These are phyloP conservation scores for Prinsepia uniflora DNA, from an alignment of 306 rosid genomes.

Conservation along the genomic window DNA sequence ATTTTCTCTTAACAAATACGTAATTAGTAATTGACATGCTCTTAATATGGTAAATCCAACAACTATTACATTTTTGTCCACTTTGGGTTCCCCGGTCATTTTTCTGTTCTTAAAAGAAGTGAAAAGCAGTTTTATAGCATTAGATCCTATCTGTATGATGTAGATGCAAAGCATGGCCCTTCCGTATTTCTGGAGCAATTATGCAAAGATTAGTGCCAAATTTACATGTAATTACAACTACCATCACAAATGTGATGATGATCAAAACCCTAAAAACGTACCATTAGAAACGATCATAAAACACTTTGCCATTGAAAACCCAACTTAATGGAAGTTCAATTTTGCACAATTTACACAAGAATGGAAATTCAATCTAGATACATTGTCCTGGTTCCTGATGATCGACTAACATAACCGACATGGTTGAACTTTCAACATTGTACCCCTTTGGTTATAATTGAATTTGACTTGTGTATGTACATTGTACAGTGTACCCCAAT, in stretches of 20 bases:
- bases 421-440: no score
- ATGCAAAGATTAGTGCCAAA: constrained; percentile 1
- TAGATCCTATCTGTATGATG: constrained; percentile 26
- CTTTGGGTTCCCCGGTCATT: constrained; percentile 16
- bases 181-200: constrained; percentile 27
- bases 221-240: no score
- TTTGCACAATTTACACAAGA: no score
- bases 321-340: neutral
- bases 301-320: neutral
- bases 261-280: no score
- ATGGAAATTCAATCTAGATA: no score
- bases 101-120: constrained; percentile 28
- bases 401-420: no score
- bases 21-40: neutral
- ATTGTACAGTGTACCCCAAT: neutral
- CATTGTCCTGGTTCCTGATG: no score
- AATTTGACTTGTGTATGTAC: neutral
- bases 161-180: constrained; percentile 39
- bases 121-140: constrained; percentile 16
- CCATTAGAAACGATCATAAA: no score
- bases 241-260: no score
- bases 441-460: neutral
- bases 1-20: neutral
- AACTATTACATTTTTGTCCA: neutral
- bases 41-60: constrained; percentile 5